Evolutionary conservation across 768 basidiomycete species (phyloP), one percentile per base, ranked within the genome.

Genomic region (Calocera viscosa): DNA sequence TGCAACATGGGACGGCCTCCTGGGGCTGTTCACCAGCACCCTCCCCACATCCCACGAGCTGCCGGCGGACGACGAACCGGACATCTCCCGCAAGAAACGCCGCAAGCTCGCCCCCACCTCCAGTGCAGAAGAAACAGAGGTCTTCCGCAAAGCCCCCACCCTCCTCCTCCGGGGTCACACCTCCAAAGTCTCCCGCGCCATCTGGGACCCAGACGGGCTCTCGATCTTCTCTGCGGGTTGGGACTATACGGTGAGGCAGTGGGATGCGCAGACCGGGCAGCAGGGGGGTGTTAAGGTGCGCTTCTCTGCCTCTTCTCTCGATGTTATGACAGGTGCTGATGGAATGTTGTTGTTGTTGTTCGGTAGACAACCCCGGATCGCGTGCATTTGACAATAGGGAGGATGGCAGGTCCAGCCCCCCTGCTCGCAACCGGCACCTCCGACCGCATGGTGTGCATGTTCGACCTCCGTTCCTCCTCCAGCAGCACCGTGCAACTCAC

Each of bases 211-310:
- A 1, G 70, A 70, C 40, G 80, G 76, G 19, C 68, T 41, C 47
- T 24, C 69, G 73, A 67, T 64, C 41, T 65, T 72, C 64, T 68
- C 76, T 66, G 93, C 86, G 72, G 90, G 91, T 0, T 91, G 91
- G 73, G 94, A 96, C 76, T 95, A 94, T 32, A 91, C 91, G 0
- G 85, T 97, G 3, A 81, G 92, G 26, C 78, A 81, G 1, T 99
- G 95, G 95, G 92, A 96, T 72, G 79, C 88, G 1, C 88, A 91
- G 70, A 82, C 79, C 40, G 91, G 89, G 19, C 69, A 69, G 14
- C 72, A 74, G 60, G 71, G 69, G 10, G 71, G 74, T 0, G 68
- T 74, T 32, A 77, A 77, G 72, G 77, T 78, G 63, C 69, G 76
- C 69, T 26, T 16, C 28, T 66, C 0, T n/a, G 1, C 49, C 14